Evolutionary conservation across 169 alveolate genomes (phyloP), one percentile per base, ranked within the genome.

Genomic region (Eimeria maxima): DNA sequence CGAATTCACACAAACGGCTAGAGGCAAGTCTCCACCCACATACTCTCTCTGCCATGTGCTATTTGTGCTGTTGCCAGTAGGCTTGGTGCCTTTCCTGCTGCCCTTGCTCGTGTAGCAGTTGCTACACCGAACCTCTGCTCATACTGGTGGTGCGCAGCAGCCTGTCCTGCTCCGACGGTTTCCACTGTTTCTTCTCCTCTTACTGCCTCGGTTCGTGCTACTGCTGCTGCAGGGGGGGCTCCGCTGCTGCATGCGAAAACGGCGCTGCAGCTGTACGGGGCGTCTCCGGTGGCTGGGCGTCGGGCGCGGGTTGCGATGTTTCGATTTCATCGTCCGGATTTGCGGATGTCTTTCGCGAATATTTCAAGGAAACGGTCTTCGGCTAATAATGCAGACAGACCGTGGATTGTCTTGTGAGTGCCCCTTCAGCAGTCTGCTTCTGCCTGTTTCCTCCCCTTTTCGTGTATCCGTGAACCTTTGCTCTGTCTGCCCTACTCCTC

Each of bases 251-350:
- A 97, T 88, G 96, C 97, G 63, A 96, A 96, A 78, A 90, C 96
- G 47, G 98, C 98, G 10, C 96, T 90, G 80, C 96, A 97, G 96
- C 95, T 97, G 60, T 95, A 83, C 20, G 97, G 98, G 10, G 96
- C 97, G 50, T 69, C 94, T 84, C 99, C 99, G 16, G 96, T 98
- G 69, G 98, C 97, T 44, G 99, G 99, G 60, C 91, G 94, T 81
- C 95, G 96, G 42, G 97, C 97, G 29, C 96, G 97, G 71, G 78
- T 97, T 55, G 97, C 97, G 60, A 95, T 95, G 95, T 97, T 97
- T 84, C 94, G 99, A 45, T 98, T 98, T 95, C 99, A 98, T 95
- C 96, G 96, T 57, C 96, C 97, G 4, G 99, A 98, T 86, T 97
- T 98, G 90, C 97, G 99, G 69, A 60, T 80, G 38, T 95, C 97